Conservation (phyloP, 345 rosid species). For the Geranium brycei region DNA sequence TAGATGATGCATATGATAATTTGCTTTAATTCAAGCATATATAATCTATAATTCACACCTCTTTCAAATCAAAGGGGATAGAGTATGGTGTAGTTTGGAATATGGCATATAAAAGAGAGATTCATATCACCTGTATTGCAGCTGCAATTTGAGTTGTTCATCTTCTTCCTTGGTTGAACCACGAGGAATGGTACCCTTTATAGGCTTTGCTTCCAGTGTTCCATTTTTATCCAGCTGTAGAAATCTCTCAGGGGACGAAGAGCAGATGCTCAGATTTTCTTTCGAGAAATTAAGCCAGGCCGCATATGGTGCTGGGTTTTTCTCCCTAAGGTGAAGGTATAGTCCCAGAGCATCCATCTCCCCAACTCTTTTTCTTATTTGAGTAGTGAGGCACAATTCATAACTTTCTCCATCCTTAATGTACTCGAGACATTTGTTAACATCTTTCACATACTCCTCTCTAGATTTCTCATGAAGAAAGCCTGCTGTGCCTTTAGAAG, state of each 20-base stretch:
- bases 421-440: constrained; percentile 52
- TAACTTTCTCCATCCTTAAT: constrained; percentile 98
- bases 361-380: constrained; percentile 38
- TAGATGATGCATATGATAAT: not conserved
- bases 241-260: constrained; percentile 94
- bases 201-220: constrained; percentile 71
- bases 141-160: constrained; percentile 46
- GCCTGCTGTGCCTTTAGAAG: constrained; percentile 20
- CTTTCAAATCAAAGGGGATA: not conserved
- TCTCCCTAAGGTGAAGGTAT: constrained; percentile 70
- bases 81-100: not conserved
- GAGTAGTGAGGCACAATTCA: constrained; percentile 84
- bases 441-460: constrained; percentile 54
- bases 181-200: constrained; percentile 84
- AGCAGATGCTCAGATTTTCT: constrained; percentile 55
- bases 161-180: constrained; percentile 63
- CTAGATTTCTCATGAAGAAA: constrained; percentile 53
- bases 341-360: constrained; percentile 57
- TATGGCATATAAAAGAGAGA: not conserved
- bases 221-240: constrained; percentile 59
- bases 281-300: constrained; percentile 82
- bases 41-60: not conserved
- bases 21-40: not conserved
- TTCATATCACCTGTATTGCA: constrained; percentile 52
- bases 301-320: constrained; percentile 88